Evolutionary conservation across 2,329 filamentous ascomycete species (phyloP), one percentile per base, ranked within the genome.

Genomic region (Aspergillus floridensis): DNA sequence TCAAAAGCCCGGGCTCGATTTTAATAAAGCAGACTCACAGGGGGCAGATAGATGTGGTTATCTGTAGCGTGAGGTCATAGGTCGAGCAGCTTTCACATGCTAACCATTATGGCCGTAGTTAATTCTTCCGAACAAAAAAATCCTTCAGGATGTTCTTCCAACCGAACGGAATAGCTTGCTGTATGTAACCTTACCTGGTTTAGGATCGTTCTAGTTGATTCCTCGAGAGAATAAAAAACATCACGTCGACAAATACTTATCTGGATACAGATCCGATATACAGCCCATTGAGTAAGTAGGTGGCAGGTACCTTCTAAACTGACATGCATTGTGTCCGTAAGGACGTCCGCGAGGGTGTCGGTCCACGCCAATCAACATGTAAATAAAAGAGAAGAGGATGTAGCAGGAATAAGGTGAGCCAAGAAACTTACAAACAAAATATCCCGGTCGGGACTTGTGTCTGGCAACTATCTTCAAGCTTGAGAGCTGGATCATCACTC

Each of bases 151-250:
- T 52, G 41, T 49, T 29, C 52, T 49, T 21, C 56, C 35, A 51
- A 38, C 35, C 21, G 35, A 52, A 46, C 31, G 47, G 48, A 50
- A 56, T 29, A 53, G 35, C 12, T 49, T 56, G 49, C 54, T 48
- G 46, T 55, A 55, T 48, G 46, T 55, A 55, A 49, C 56, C 50
- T 58, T 46, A 49, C 56, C 49, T n/a, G 53, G 53, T 32, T 26
- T n/a, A 55, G 60, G n/a, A 62, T 32, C 29, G n/a, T 55, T 32
- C 44, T 46, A 48, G 57, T 48, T 62, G 57, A 64, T 62, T 57
- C 50, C 49, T 56, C 49, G 24, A 49, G 32, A 48, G 26, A 49
- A 19, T 6, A 6, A 7, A 44, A 2, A 44, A 3, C 11, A 12
- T 35, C 32, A 35, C 32, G 32, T 35, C 10, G 16, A 35, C 14